These are phyloP conservation scores for Penicillium rolfsii DNA, from an alignment of 2,329 filamentous ascomycete genomes.

Conservation along the genomic window DNA sequence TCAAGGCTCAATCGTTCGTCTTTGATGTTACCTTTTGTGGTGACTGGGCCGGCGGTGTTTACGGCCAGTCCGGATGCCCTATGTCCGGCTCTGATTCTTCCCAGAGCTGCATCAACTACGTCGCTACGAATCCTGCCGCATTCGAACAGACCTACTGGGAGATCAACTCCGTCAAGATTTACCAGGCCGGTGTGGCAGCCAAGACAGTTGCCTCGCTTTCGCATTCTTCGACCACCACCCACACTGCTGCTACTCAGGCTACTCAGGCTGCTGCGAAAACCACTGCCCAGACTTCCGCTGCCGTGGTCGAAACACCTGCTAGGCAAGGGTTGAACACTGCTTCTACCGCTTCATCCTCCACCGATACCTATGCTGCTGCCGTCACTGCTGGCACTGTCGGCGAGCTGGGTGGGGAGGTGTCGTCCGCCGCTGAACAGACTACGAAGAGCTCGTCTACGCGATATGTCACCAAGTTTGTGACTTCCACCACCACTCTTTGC, in stretches of 20 bases:
- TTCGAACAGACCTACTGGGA: slow-evolving; percentile 79
- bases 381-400: slow-evolving; percentile 1
- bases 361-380: neutral
- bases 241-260: slow-evolving; percentile 4
- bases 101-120: slow-evolving; percentile 71
- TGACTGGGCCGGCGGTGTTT: slow-evolving; percentile 57
- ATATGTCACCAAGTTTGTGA: slow-evolving; percentile 7
- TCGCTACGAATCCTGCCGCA: slow-evolving; percentile 67
- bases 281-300: slow-evolving; percentile 3
- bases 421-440: neutral
- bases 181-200: slow-evolving; percentile 36
- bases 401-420: neutral
- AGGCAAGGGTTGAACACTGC: neutral
- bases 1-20: slow-evolving; percentile 48
- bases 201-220: slow-evolving; percentile 10
- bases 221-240: slow-evolving; percentile 1
- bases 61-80: slow-evolving; percentile 53
- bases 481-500: slow-evolving; percentile 8
- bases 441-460: neutral
- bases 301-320: neutral
- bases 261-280: neutral
- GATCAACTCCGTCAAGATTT: slow-evolving; percentile 74
- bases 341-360: neutral
- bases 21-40: slow-evolving; percentile 61
- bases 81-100: slow-evolving; percentile 64